Percentiles rank a stretch among this genome's conserved stretches.
Evolutionary conservation across 2,329 filamentous ascomycete genomes (phyloP).

Genomic region (Penicillium rolfsii): DNA sequence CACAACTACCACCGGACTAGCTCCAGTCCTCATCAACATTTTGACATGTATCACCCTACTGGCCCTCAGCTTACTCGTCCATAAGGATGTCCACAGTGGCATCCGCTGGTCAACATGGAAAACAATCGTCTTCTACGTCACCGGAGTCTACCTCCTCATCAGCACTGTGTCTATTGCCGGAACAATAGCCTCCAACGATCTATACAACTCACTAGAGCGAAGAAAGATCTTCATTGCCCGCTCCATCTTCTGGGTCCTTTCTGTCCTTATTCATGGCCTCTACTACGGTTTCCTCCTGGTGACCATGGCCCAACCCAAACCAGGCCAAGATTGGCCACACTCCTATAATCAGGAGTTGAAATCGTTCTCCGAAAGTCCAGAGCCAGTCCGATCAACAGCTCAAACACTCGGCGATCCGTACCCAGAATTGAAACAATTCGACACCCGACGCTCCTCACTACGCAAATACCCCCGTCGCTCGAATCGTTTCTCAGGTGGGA

Average conservation of each 20-base stretch:
- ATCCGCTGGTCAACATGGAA: constrained; percentile 26
- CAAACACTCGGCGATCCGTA: constrained; percentile 18
- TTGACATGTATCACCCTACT: constrained; percentile 33
- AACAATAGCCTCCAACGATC: constrained; percentile 30
- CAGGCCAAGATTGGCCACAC: constrained; percentile 27
- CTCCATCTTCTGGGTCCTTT: constrained; percentile 41
- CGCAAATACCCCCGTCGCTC: constrained; percentile 34
- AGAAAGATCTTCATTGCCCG: constrained; percentile 38
- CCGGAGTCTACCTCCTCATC: constrained; percentile 33
- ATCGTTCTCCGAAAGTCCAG: constrained; percentile 20
- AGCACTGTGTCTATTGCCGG: constrained; percentile 34
- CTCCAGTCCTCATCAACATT: constrained; percentile 30
- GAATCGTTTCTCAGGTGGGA: constrained; percentile 38
- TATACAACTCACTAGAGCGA: constrained; percentile 9
- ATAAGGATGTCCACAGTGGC: constrained; percentile 24
- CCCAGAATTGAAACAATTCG: constrained; percentile 21
- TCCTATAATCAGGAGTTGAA: constrained; percentile 33
- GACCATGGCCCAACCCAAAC: constrained; percentile 15
- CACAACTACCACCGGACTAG: constrained; percentile 27
- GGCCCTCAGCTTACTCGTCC: constrained; percentile 24
- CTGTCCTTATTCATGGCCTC: constrained; percentile 37
- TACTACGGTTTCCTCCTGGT: constrained; percentile 37
- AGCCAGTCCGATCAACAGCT: constrained; percentile 15
- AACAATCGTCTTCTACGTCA: constrained; percentile 20
- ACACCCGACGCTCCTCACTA: constrained; percentile 30